Evolutionary conservation across 2,329 filamentous ascomycete genomes (phyloP).

Genomic region (Neocatenulostroma microsporum): DNA sequence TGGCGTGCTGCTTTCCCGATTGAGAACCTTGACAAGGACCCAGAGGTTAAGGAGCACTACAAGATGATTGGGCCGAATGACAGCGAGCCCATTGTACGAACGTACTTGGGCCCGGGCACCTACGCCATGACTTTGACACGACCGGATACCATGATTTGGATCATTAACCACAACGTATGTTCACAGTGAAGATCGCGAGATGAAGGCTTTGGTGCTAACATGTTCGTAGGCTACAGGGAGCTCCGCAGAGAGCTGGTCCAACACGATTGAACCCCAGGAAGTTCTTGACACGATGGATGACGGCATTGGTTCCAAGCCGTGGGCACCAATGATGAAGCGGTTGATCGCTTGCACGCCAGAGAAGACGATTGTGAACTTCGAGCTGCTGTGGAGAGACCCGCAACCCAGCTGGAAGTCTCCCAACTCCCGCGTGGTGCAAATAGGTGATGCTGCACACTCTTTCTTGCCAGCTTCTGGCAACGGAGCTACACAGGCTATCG

Average conservation of each 20-base stretch:
- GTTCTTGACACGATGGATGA: constrained; percentile 40
- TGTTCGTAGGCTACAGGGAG: constrained; percentile 33
- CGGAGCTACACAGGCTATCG: constrained; percentile 48
- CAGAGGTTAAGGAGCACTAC: constrained; percentile 42
- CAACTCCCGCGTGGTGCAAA: constrained; percentile 34
- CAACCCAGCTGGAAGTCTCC: constrained; percentile 13
- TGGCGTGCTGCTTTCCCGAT: constrained; percentile 31
- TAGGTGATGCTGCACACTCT: constrained; percentile 49
- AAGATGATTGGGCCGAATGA: constrained; percentile 32
- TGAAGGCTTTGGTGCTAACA: constrained; percentile 1
- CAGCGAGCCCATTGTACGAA: constrained; percentile 39
- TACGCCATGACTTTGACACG: constrained; percentile 41
- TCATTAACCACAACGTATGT: constrained; percentile 41
- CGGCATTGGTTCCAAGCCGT: constrained; percentile 36
- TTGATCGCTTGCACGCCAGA: constrained; percentile 37
- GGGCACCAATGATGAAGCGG: constrained; percentile 40
- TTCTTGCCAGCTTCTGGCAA: constrained; percentile 49
- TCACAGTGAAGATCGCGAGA: background rate
- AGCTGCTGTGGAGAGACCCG: constrained; percentile 41
- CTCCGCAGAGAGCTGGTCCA: constrained; percentile 41
- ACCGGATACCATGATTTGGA: constrained; percentile 44
- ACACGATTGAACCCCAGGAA: constrained; percentile 40
- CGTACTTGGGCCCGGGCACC: constrained; percentile 36
- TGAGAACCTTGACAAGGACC: constrained; percentile 39
- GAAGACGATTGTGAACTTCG: constrained; percentile 44